Conservation (phyloP, 306 rosid genomes). For the Lablab purpureus region DNA sequence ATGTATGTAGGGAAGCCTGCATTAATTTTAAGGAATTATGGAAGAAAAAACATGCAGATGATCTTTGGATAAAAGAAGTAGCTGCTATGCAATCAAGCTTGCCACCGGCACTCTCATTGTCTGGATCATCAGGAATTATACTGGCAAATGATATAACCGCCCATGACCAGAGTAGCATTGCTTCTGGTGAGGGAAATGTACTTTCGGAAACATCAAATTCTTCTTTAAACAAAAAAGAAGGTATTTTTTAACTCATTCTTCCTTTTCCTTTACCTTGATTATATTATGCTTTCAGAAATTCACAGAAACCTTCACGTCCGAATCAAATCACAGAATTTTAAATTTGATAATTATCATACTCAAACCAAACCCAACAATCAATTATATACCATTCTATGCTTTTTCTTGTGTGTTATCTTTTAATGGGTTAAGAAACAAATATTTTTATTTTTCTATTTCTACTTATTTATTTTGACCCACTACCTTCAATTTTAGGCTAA, state of each 20-base stretch:
- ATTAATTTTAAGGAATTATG: constrained; percentile 59
- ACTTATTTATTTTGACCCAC: not conserved
- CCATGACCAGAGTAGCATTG: constrained; percentile 45
- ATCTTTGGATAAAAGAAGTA: constrained; percentile 65
- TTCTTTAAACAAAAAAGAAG: constrained; percentile 49
- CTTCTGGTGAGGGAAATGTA: constrained; percentile 45
- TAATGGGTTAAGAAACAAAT: not conserved
- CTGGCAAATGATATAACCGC: constrained; percentile 52
- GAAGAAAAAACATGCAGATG: constrained; percentile 64
- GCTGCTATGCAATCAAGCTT: constrained; percentile 63
- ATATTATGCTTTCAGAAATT: not conserved
- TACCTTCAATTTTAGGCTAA: constrained; percentile 12
- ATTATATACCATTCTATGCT: constrained; percentile 24
- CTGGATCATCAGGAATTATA: constrained; percentile 61
- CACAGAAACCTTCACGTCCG: not conserved
- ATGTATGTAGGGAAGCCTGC: constrained; percentile 64
- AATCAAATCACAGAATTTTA: constrained; percentile 5
- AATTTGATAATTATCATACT: not conserved
- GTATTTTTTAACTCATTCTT: constrained; percentile 36
- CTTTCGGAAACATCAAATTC: constrained; percentile 47
- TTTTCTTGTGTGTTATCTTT: constrained; percentile 28
- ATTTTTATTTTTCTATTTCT: not conserved
- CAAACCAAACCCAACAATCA: constrained; percentile 27
- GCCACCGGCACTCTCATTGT: constrained; percentile 52
- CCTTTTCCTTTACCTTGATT: constrained; percentile 24